Evolutionary conservation across 306 rosid species (phyloP).

Genomic region (Hippophae gyantsensis): DNA sequence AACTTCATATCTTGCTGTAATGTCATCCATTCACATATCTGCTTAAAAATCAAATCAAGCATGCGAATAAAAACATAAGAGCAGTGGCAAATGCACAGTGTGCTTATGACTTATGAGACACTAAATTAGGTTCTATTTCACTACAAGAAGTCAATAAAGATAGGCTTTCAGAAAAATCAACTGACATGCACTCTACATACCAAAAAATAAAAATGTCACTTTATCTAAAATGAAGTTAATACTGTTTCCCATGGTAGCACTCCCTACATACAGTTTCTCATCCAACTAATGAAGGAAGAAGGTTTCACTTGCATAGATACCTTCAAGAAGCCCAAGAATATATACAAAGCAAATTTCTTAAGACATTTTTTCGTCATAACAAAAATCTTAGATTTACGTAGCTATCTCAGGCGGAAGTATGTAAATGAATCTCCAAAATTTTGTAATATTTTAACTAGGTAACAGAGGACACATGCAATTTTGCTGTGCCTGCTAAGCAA

Average conservation of each 20-base stretch:
- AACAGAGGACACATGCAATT: too few relatives aligned
- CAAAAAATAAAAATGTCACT: neutral
- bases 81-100: neutral
- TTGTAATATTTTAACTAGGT: too few relatives aligned
- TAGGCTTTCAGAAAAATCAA: too few relatives aligned
- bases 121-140: too few relatives aligned
- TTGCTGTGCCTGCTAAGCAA: too few relatives aligned
- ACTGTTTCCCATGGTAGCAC: neutral
- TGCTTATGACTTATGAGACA: too few relatives aligned
- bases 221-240: neutral
- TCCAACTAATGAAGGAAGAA: neutral
- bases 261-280: neutral
- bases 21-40: slow-evolving; percentile 95
- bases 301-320: neutral
- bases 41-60: slow-evolving; percentile 15
- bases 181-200: neutral
- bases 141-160: too few relatives aligned
- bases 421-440: too few relatives aligned
- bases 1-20: slow-evolving; percentile 57
- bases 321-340: neutral
- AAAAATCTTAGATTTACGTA: too few relatives aligned
- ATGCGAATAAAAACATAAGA: slow-evolving; percentile 5
- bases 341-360: neutral
- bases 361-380: too few relatives aligned
- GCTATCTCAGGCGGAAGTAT: too few relatives aligned